phyloP scores from a whole-genome alignment of 1,284 basidiomycete genomes.

The Tilletia indica region DNA sequence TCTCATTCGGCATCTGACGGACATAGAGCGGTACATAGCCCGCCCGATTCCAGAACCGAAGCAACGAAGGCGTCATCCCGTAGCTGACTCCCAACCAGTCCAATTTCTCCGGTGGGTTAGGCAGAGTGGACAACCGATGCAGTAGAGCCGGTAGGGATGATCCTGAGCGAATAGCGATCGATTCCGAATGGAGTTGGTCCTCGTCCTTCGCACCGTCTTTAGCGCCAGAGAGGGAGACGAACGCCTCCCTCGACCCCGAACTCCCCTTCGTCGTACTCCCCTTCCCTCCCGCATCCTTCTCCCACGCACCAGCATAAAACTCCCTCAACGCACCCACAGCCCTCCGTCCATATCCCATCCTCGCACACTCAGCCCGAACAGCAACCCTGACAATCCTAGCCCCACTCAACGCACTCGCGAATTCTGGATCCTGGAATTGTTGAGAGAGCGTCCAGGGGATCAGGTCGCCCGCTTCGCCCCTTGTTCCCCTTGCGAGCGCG shows the following conservation, averaged over 20 bases:
- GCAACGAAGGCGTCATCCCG: slow-evolving; percentile 81
- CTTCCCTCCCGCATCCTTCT: not conserved
- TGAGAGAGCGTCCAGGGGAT: slow-evolving; percentile 96
- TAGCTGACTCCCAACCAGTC: slow-evolving; percentile 97
- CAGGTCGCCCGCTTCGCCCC: slow-evolving; percentile 83
- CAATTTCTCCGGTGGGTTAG: slow-evolving; percentile 77
- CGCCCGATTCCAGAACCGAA: slow-evolving; percentile 94
- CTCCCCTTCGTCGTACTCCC: not conserved
- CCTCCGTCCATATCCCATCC: slow-evolving; percentile 93
- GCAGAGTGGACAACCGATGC: slow-evolving; percentile 77
- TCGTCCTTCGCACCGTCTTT: no score
- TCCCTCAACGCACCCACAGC: slow-evolving; percentile 81
- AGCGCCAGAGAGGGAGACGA: slow-evolving; percentile 18
- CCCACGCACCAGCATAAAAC: slow-evolving; percentile 69
- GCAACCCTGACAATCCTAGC: slow-evolving; percentile 90
- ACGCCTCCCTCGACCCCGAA: slow-evolving; percentile 8
- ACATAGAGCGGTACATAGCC: slow-evolving; percentile 90
- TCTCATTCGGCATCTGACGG: slow-evolving; percentile 86
- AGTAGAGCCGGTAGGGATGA: slow-evolving; percentile 87
- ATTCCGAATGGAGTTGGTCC: slow-evolving; percentile 30
- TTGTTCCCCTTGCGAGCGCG: slow-evolving; percentile 72
- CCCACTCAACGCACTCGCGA: slow-evolving; percentile 79
- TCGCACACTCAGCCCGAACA: slow-evolving; percentile 89
- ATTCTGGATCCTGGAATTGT: slow-evolving; percentile 95
- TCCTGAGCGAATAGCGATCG: slow-evolving; percentile 69